Base-by-base conservation (phyloP, 164 flowering plant genomes). In the Tetrastigma voinierianum region DNA sequence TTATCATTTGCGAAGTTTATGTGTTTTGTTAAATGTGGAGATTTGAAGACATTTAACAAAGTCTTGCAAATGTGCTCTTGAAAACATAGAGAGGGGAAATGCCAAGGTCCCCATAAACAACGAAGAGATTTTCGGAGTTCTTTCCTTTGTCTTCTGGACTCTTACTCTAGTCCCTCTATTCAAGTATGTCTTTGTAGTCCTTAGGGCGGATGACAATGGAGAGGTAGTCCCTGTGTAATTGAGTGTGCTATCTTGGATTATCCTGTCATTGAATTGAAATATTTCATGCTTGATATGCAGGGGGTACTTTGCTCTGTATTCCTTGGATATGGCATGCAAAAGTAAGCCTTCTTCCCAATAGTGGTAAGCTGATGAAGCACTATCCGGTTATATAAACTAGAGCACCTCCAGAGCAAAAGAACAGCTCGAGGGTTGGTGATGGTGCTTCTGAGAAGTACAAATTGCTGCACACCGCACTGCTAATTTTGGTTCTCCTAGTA, bases 81-180 rank as follows among this genome's bases (percentile, higher is more conserved):
- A n/a, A n/a, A n/a, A n/a, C n/a, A n/a, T n/a, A n/a, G n/a, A n/a
- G n/a, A n/a, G n/a, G n/a, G n/a, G n/a, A n/a, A n/a, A n/a, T n/a
- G n/a, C n/a, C n/a, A n/a, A n/a, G n/a, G n/a, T n/a, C n/a, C 72
- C 88, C 97, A 13, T 89, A 89, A n/a, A 81, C 93, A 91, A 91
- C 67, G 96, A 91, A 70, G 96, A 91, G 81, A 91, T 89, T 61
- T 87, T 65, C 58, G 96, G 96, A 15, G 92, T 80, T 73, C 84
- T 87, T 60, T 89, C 95, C 23, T 87, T 89, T 65, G 96, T 89
- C 49, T 89, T 89, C 74, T 89, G 92, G 92, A 89, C 92, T 40
- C 78, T 89, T 19, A 89, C 96, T 65, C 62, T 84, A 19, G 75
- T 89, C 54, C 96, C 92, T 25, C 79, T 89, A 11, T 82, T 84